phyloP scores from a whole-genome alignment of 2,329 filamentous ascomycete genomes.

The Fusarium sp. region DNA sequence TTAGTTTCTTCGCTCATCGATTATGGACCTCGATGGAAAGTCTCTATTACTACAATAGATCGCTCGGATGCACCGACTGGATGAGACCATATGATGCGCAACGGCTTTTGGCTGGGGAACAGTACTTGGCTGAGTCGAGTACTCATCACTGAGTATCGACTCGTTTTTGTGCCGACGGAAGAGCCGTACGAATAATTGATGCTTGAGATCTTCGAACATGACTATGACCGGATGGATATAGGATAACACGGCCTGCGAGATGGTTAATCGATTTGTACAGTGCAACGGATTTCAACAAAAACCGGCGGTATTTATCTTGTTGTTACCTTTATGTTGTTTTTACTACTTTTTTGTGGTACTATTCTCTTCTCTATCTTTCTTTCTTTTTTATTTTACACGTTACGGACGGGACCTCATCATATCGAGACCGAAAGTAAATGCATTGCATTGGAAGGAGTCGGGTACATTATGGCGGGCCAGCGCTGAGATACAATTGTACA shows the following conservation, averaged over 20 bases:
- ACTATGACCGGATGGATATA: slow-evolving; percentile 22
- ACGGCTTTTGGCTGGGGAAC: background rate
- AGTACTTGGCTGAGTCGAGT: background rate
- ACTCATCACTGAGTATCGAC: background rate
- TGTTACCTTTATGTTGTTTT: slow-evolving; percentile 23
- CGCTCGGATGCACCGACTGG: background rate
- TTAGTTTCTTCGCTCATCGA: slow-evolving; percentile 16
- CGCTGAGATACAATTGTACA: slow-evolving; percentile 45
- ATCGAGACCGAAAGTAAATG: slow-evolving; percentile 39
- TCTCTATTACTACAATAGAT: background rate
- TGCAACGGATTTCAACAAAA: slow-evolving; percentile 24
- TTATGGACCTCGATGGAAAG: slow-evolving; percentile 3
- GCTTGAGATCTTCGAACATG: slow-evolving; percentile 18
- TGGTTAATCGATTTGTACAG: slow-evolving; percentile 15
- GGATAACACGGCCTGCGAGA: slow-evolving; percentile 18
- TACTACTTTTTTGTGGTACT: background rate
- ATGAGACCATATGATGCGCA: background rate
- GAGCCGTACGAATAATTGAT: background rate
- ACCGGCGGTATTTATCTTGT: slow-evolving; percentile 34
- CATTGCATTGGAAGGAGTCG: slow-evolving; percentile 47
- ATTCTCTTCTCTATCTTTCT: slow-evolving; percentile 7
- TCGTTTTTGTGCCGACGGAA: background rate
- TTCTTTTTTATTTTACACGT: slow-evolving; percentile 15
- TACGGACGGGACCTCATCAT: slow-evolving; percentile 30
- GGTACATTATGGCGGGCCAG: slow-evolving; percentile 41